Conservation (phyloP, 805 yeast species). For the Cyberlindnera saturnus region DNA sequence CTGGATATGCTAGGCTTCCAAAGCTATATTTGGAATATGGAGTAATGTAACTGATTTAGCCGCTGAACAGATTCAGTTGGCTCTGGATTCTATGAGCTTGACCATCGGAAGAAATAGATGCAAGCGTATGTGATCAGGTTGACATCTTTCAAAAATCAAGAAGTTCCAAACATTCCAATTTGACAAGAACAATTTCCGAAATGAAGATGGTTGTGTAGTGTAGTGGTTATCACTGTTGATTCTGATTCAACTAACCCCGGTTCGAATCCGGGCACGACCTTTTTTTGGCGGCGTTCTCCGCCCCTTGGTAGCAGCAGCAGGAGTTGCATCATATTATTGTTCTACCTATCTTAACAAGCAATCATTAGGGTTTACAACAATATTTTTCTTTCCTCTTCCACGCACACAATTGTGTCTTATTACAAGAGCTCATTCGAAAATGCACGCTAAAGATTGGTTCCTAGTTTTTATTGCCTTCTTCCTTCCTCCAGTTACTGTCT, state of each 20-base stretch:
- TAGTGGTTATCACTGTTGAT: slow-evolving; percentile 28
- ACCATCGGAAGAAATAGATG: no score
- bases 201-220: slow-evolving; percentile 18
- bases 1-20: no score
- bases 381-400: background rate
- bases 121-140: no score
- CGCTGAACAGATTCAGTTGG: no score
- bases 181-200: background rate
- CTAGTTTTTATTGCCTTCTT: slow-evolving; percentile 62
- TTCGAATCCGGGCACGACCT: slow-evolving; percentile 30
- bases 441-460: slow-evolving; percentile 51
- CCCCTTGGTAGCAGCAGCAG: no score
- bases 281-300: slow-evolving; percentile 4
- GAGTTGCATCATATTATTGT: no score
- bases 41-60: no score
- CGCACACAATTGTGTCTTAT: no score
- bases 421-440: slow-evolving; percentile 2
- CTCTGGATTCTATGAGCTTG: no score
- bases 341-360: no score
- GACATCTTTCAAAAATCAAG: no score
- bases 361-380: background rate
- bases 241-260: slow-evolving; percentile 29
- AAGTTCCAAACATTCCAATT: background rate
- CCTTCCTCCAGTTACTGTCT: slow-evolving; percentile 68
- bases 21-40: no score